Base-by-base conservation (phyloP, 805 yeast genomes). In the Yamadazyma takamatsuzukensis region DNA sequence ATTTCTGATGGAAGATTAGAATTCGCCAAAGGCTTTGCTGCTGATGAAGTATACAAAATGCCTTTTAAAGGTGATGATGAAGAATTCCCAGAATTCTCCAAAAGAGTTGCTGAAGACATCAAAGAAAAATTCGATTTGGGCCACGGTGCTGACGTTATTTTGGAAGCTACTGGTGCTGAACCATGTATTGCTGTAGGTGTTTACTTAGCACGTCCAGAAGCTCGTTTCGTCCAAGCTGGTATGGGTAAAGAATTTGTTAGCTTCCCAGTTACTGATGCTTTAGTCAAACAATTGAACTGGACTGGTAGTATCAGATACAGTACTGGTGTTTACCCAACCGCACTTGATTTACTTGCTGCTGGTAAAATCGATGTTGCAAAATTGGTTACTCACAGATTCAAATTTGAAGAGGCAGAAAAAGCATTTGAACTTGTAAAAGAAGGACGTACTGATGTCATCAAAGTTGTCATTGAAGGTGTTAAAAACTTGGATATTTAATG, bases 41-140 rank as follows among this genome's bases (percentile, higher is more conserved):
- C 43, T 21, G 43, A 38, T 25, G 35, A 15, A 4, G 48, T 45
- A 4, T 44, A 30, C 31, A 43, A 40, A 31, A 40, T 46, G 43
- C 46, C 48, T 7, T 31, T 36, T 22, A 42, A 32, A 23, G 18
- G 21, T 11, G 42, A 37, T 8, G 30, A 27, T 11, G 47, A 46
- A 37, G 22, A 25, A 6, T 29, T 22, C 13, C 45, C 42, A 33
- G 39, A 37, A 3, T 42, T 42, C 24, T 35, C 36, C 15, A 34
- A 33, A 18, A 28, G 39, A 18, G 33, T 41, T 10, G 31, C 43
- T 14, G 18, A 29, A 9, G 36, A 37, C 4, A 39, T 46, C 17
- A 55, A 49, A 34, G 41, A 54, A 32, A 37, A 48, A 17, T 59
- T 58, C 30, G 58, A 55, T 4, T 40, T 53, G 7, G 49, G 47